phyloP scores from a whole-genome alignment of 306 rosid genomes.

The Castanopsis chinensis region DNA sequence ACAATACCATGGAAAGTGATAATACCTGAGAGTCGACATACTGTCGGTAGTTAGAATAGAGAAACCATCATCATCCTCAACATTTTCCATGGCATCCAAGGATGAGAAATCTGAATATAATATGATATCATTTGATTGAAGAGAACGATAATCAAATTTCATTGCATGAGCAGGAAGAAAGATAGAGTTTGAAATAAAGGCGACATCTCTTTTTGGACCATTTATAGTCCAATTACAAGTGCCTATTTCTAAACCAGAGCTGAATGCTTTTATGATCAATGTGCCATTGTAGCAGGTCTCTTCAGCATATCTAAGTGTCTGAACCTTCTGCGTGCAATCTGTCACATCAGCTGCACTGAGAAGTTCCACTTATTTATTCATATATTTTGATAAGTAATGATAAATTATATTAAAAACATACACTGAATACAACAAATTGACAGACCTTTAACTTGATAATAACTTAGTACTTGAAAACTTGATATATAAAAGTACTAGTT shows the following conservation, averaged over 20 bases:
- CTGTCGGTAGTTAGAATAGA: slow-evolving; percentile 15
- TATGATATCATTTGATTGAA: slow-evolving; percentile 42
- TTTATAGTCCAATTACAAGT: slow-evolving; percentile 79
- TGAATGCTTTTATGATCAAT: slow-evolving; percentile 69
- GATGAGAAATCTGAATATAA: slow-evolving; percentile 83
- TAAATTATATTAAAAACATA: no score
- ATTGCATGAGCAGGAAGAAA: slow-evolving; percentile 70
- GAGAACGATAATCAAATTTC: slow-evolving; percentile 64
- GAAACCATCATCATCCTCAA: slow-evolving; percentile 35
- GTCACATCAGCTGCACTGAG: slow-evolving; percentile 89
- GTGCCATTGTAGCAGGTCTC: slow-evolving; percentile 79
- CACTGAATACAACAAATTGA: no score
- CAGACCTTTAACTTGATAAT: background rate
- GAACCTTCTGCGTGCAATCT: slow-evolving; percentile 63
- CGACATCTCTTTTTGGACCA: slow-evolving; percentile 67
- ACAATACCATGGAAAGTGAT: background rate
- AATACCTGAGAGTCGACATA: slow-evolving; percentile 41
- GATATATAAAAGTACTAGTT: background rate
- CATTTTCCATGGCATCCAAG: slow-evolving; percentile 34
- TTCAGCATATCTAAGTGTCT: slow-evolving; percentile 66
- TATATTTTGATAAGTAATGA: no score
- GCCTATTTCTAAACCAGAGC: slow-evolving; percentile 90
- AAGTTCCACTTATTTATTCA: slow-evolving; percentile 29
- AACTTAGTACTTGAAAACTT: background rate
- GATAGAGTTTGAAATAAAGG: slow-evolving; percentile 72